Base-by-base conservation (phyloP, 2,329 filamentous ascomycete genomes). In the Arthrinium puccinioides region DNA sequence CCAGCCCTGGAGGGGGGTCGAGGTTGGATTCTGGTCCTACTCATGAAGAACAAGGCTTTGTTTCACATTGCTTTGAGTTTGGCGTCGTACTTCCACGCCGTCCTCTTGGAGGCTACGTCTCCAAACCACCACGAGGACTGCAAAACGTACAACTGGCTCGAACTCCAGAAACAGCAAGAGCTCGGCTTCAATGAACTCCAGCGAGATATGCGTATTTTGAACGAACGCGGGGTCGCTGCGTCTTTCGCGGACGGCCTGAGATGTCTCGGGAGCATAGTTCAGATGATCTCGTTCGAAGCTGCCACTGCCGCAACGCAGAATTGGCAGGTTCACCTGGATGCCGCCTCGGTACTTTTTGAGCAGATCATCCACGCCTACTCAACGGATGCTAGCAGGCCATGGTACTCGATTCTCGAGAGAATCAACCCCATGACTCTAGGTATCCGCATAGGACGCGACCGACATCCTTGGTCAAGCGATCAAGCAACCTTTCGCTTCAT, bases 11-110 rank as follows among this genome's bases (percentile, higher is more conserved):
- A 72, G 39, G 70, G 74, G n/a, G 77, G 76, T 11, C 67, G 72
- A 33, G 68, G 71, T 19, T 82, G 77, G 78, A 61, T 82, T 20
- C 58, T 82, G 24, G 67, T 72, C 21, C 59, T 76, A 28, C 60
- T 81, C 9, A 64, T 73, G 38, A 69, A 65, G 41, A 79, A 76
- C 54, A 73, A 70, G 43, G 64, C 73, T 1, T 62, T 79, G 15
- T 77, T 72, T 53, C 73, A 79, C 52, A 70, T 72, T 3, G 66
- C 69, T 32, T 60, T 79, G 14, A 71, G 72, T 19, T 62, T 80
- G 16, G 69, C 70, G 1, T 67, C 71, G 2, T 79, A 76, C 54
- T 79, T 77, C 53, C 71, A 74, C 48, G 66, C 65, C 44, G 58
- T 72, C 23, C 54, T 67, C 23, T 55, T 69, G 38, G 56, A 57